phyloP scores from a whole-genome alignment of 768 basidiomycete genomes.

The Flagelloscypha sp. region DNA sequence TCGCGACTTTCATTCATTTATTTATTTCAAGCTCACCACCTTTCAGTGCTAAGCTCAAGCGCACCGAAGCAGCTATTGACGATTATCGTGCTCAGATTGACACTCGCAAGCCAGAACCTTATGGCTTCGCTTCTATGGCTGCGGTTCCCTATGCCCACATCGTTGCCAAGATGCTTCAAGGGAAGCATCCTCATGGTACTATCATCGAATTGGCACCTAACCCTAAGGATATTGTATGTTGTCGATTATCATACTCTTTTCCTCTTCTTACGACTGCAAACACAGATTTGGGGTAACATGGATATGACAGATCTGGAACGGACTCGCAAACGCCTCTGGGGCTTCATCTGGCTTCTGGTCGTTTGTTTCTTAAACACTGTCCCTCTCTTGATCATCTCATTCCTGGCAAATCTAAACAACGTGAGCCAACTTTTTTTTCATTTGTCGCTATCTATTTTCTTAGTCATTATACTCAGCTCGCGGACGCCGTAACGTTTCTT shows the following conservation, averaged over 20 bases:
- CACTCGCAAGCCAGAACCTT: slow-evolving; percentile 74
- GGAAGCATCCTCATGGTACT: slow-evolving; percentile 69
- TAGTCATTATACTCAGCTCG: slow-evolving; percentile 30
- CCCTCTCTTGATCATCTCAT: slow-evolving; percentile 83
- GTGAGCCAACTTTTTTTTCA: slow-evolving; percentile 31
- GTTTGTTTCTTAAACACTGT: slow-evolving; percentile 95
- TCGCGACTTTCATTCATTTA: slow-evolving; percentile 21
- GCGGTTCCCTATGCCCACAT: slow-evolving; percentile 83
- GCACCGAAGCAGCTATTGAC: slow-evolving; percentile 68
- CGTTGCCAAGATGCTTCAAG: slow-evolving; percentile 61
- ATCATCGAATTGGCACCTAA: slow-evolving; percentile 72
- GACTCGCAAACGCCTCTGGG: slow-evolving; percentile 56
- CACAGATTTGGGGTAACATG: slow-evolving; percentile 86
- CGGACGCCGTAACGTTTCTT: slow-evolving; percentile 68
- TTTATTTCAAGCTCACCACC: slow-evolving; percentile 6
- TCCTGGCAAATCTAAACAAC: slow-evolving; percentile 83
- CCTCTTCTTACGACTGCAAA: too few relatives aligned
- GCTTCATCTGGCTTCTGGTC: slow-evolving; percentile 67
- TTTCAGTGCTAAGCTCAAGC: slow-evolving; percentile 42
- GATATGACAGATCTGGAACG: slow-evolving; percentile 62
- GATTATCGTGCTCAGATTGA: slow-evolving; percentile 66
- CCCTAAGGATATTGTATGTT: slow-evolving; percentile 73
- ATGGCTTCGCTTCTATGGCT: slow-evolving; percentile 89
- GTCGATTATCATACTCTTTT: slow-evolving; percentile 2
- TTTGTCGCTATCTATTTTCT: too few relatives aligned